A percentile compares a stretch with the other conserved stretches of the same genome.
Evolutionary conservation across 768 basidiomycete genomes (phyloP).

Genomic region (Xerocomus potaroensis): DNA sequence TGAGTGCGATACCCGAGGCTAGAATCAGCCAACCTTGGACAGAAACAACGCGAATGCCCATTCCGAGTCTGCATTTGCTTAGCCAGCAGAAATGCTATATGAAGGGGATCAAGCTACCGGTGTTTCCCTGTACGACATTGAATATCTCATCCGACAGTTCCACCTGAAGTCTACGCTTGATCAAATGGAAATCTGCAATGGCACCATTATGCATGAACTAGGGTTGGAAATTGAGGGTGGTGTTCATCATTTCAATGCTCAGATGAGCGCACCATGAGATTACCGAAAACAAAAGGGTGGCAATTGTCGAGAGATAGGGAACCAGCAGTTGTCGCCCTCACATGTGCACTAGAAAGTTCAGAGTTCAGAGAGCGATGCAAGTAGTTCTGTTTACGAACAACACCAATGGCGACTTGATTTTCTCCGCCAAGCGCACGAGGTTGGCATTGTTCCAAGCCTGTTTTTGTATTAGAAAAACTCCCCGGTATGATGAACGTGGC

Average conservation of each 20-base stretch:
- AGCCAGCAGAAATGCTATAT: neutral
- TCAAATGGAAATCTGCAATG: constrained; percentile 75
- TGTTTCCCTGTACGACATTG: constrained; percentile 86
- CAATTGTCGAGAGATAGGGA: constrained; percentile 91
- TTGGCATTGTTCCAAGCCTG: constrained; percentile 98
- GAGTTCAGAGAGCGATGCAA: neutral
- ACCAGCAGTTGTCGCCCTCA: constrained; percentile 90
- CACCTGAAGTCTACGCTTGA: constrained; percentile 79
- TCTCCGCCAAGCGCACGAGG: constrained; percentile 89
- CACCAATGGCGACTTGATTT: constrained; percentile 93
- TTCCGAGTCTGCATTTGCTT: constrained; percentile 68
- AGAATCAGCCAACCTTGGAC: constrained; percentile 53
- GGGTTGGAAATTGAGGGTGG: neutral
- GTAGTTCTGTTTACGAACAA: constrained; percentile 53
- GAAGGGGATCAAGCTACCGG: constrained; percentile 46
- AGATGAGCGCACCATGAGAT: constrained; percentile 78
- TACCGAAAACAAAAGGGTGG: constrained; percentile 91
- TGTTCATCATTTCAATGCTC: no score
- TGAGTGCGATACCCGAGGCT: constrained; percentile 6
- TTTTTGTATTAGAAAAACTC: constrained; percentile 9
- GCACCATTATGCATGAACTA: constrained; percentile 98
- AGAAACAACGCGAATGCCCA: constrained; percentile 95
- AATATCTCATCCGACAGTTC: constrained; percentile 81
- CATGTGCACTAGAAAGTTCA: constrained; percentile 61
- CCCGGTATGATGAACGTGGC: constrained; percentile 16